These are phyloP conservation scores for Groenewaldozyma auringiensis DNA, from an alignment of 1,139 yeast species.

Conservation along the genomic window DNA sequence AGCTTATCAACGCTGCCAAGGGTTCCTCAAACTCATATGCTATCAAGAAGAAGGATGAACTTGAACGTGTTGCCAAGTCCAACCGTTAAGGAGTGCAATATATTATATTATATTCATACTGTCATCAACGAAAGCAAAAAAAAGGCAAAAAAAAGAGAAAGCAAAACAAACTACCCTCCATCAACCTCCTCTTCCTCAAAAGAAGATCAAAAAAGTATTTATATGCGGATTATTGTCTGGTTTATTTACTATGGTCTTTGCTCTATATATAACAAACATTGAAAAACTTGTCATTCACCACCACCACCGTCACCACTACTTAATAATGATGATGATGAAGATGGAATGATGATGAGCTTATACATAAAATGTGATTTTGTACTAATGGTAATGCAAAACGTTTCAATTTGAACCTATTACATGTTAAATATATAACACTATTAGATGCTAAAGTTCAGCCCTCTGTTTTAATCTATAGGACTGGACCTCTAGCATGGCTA, in stretches of 20 bases:
- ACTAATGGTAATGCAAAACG: slow-evolving; percentile 9
- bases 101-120: not conserved
- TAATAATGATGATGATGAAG: not conserved
- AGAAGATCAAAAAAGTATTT: too few relatives aligned
- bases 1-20: slow-evolving; percentile 99
- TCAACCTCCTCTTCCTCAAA: too few relatives aligned
- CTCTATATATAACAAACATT: not conserved
- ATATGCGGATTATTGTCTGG: not conserved
- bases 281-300: not conserved
- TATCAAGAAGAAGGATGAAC: slow-evolving; percentile 99
- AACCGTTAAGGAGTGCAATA: slow-evolving; percentile 69
- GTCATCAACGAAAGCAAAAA: not conserved
- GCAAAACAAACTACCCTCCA: too few relatives aligned
- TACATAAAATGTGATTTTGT: slow-evolving; percentile 8
- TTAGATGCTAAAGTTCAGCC: not conserved
- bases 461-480: too few relatives aligned
- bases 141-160: not conserved
- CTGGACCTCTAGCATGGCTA: too few relatives aligned
- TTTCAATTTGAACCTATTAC: not conserved
- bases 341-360: not conserved
- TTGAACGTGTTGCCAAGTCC: slow-evolving; percentile 99
- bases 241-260: not conserved
- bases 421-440: not conserved
- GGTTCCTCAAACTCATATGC: slow-evolving; percentile 99
- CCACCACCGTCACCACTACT: not conserved